These are phyloP conservation scores for Naganishia vaughanmartiniae DNA, from an alignment of 768 basidiomycete species.

Conservation along the genomic window DNA sequence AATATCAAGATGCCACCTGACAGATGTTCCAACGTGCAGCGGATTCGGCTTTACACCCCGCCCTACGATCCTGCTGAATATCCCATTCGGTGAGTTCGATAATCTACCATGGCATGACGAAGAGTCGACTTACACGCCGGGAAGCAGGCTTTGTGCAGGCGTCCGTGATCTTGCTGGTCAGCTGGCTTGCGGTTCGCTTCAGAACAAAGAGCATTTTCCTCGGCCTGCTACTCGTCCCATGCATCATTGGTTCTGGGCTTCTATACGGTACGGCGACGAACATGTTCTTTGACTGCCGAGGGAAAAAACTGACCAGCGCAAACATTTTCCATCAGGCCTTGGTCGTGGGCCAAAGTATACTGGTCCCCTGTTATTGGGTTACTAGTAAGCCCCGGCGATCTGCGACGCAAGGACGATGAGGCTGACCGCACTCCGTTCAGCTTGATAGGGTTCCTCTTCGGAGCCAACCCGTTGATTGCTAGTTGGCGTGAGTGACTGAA, in stretches of 20 bases:
- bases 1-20: neutral
- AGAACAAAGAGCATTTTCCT: conserved; percentile 40
- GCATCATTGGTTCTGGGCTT: conserved; percentile 41
- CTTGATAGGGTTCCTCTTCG: conserved; percentile 48
- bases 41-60: conserved; percentile 34
- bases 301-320: neutral
- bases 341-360: conserved; percentile 33
- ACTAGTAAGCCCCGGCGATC: conserved; percentile 34
- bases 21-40: conserved; percentile 11
- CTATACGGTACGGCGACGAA: conserved; percentile 44
- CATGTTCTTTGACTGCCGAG: conserved; percentile 6
- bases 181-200: conserved; percentile 40
- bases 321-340: neutral
- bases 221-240: conserved; percentile 35
- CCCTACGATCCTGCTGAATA: conserved; percentile 39
- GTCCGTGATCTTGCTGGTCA: conserved; percentile 37
- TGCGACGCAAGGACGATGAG: neutral
- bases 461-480: conserved; percentile 38
- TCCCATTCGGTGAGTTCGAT: conserved; percentile 42
- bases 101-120: neutral
- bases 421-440: neutral
- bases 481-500: conserved; percentile 4
- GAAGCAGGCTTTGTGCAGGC: conserved; percentile 43
- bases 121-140: neutral
- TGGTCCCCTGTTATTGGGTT: conserved; percentile 41